Evolutionary conservation across 768 basidiomycete species (phyloP).

Genomic region (Pulveroboletus frians): DNA sequence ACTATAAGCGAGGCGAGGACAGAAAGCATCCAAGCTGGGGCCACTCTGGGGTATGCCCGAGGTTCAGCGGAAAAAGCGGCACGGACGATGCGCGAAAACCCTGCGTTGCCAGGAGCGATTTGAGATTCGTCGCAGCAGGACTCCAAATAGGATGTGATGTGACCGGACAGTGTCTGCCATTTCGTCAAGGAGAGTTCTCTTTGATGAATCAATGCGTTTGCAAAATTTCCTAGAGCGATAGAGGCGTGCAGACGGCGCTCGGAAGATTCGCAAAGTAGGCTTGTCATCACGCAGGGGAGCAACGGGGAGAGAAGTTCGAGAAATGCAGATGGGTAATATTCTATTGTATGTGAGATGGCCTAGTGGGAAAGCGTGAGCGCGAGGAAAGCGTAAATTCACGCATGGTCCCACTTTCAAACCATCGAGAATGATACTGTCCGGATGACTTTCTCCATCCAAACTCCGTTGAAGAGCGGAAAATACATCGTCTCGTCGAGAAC

Average conservation of each 20-base stretch:
- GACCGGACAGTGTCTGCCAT: constrained; percentile 23
- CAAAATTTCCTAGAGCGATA: constrained; percentile 22
- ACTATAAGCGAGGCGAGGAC: constrained; percentile 44
- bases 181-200: constrained; percentile 29
- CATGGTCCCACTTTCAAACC: constrained; percentile 25
- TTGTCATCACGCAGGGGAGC: constrained; percentile 19
- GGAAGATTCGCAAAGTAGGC: constrained; percentile 10
- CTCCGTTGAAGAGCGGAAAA: constrained; percentile 33
- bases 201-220: constrained; percentile 24
- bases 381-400: not conserved
- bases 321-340: constrained; percentile 13
- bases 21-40: constrained; percentile 42
- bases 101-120: not conserved
- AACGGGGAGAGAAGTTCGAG: constrained; percentile 17
- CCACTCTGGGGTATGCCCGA: constrained; percentile 14
- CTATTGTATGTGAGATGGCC: constrained; percentile 24
- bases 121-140: constrained; percentile 9
- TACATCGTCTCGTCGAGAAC: constrained; percentile 29
- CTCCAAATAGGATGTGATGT: constrained; percentile 26
- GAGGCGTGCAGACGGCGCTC: constrained; percentile 21
- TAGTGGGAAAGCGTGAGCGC: constrained; percentile 8
- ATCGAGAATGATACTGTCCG: constrained; percentile 17
- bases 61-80: constrained; percentile 26
- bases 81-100: constrained; percentile 26
- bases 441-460: constrained; percentile 27